These are phyloP conservation scores for Strombidium stylifer DNA, from an alignment of 73 alveolate species.

Conservation along the genomic window DNA sequence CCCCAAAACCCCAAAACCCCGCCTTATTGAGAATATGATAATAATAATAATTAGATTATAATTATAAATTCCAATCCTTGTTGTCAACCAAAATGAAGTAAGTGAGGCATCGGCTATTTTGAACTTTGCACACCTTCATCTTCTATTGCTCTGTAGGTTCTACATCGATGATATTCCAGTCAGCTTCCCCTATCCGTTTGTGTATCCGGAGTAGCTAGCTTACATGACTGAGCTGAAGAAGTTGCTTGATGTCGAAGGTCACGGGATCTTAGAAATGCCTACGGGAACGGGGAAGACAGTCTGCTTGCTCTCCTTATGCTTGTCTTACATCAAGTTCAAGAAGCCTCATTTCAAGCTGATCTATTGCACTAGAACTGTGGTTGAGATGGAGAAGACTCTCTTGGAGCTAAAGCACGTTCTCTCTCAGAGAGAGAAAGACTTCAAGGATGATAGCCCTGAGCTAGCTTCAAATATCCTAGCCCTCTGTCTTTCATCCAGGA, in stretches of 20 bases:
- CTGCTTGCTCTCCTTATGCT: slow-evolving; percentile 66
- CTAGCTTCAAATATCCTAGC: slow-evolving; percentile 31
- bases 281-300: slow-evolving; percentile 92
- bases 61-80: too few species aligned
- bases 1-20: too few species aligned
- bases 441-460: slow-evolving; percentile 11
- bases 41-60: too few species aligned
- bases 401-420: slow-evolving; percentile 71
- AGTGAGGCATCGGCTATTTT: too few species aligned
- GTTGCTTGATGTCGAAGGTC: slow-evolving; percentile 78
- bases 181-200: slow-evolving; percentile 69
- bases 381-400: slow-evolving; percentile 85
- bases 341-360: slow-evolving; percentile 65
- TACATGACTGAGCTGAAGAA: slow-evolving; percentile 71
- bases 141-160: slow-evolving; percentile 15
- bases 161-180: slow-evolving; percentile 64
- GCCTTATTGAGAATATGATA: too few species aligned
- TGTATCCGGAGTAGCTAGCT: slow-evolving; percentile 73
- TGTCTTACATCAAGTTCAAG: slow-evolving; percentile 57
- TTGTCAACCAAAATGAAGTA: background rate
- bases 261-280: slow-evolving; percentile 85
- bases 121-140: too few species aligned
- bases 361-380: slow-evolving; percentile 86
- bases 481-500: slow-evolving; percentile 52
- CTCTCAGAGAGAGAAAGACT: slow-evolving; percentile 58